phyloP scores from a whole-genome alignment of 768 basidiomycete genomes.

The Russula vinacea region DNA sequence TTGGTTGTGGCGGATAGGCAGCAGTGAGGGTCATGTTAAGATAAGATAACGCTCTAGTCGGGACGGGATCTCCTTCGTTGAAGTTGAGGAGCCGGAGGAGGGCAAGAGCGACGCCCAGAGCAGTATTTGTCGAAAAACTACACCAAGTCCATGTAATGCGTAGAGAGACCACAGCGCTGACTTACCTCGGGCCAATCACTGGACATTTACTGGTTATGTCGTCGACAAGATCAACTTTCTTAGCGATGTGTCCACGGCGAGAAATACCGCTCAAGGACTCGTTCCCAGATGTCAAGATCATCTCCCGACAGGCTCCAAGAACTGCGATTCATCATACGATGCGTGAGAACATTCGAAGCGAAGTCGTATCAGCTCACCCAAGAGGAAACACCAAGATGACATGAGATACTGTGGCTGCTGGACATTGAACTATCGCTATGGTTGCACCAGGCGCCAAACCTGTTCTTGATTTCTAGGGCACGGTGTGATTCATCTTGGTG shows the following conservation, averaged over 20 bases:
- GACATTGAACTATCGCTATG: not conserved
- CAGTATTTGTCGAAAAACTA: conserved; percentile 16
- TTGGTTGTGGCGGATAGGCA: conserved; percentile 19
- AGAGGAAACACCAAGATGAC: conserved; percentile 15
- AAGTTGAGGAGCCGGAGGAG: conserved; percentile 14
- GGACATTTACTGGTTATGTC: conserved; percentile 11
- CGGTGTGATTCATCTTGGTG: conserved; percentile 7
- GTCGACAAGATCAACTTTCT: conserved; percentile 6
- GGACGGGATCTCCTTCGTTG: not conserved
- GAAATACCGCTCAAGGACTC: conserved; percentile 3
- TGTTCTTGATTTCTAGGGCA: conserved; percentile 18
- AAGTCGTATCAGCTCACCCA: conserved; percentile 3
- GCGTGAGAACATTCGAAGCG: not conserved
- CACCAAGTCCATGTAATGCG: not conserved
- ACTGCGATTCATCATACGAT: not conserved
- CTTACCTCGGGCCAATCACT: conserved; percentile 13
- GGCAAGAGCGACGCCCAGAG: conserved; percentile 12
- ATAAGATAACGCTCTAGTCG: conserved; percentile 3
- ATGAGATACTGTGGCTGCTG: not conserved
- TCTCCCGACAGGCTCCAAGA: conserved; percentile 22
- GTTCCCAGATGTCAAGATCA: conserved; percentile 24
- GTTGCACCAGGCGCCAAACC: conserved; percentile 19
- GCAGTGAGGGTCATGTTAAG: not conserved
- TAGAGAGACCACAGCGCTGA: not conserved
- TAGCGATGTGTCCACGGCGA: not conserved